These are phyloP conservation scores for Xylaria nigripes DNA, from an alignment of 495 filamentous ascomycete genomes.

Conservation along the genomic window DNA sequence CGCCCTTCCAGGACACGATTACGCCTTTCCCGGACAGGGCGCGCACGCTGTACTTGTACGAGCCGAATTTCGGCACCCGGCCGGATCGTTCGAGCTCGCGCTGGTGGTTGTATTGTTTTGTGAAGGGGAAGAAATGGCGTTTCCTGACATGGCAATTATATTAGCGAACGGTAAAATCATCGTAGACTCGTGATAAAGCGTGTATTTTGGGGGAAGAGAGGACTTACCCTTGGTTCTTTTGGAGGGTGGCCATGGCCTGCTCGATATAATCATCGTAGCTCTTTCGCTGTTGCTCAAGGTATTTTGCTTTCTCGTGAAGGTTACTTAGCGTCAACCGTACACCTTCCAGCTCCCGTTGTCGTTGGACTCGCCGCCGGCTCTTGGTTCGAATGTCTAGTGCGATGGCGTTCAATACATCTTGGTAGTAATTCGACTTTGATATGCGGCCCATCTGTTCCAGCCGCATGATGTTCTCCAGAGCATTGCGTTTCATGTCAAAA, in stretches of 20 bases:
- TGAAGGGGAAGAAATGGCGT: slow-evolving; percentile 96
- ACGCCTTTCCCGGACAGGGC: slow-evolving; percentile 90
- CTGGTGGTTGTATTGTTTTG: slow-evolving; percentile 98
- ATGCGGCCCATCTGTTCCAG: slow-evolving; percentile 81
- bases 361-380: slow-evolving; percentile 81
- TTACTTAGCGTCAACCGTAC: slow-evolving; percentile 75
- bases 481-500: slow-evolving; percentile 82
- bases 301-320: slow-evolving; percentile 83
- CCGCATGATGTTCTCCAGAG: slow-evolving; percentile 86
- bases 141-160: no score
- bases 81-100: slow-evolving; percentile 84
- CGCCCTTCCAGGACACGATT: slow-evolving; percentile 78
- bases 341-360: slow-evolving; percentile 82
- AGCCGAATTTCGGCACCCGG: slow-evolving; percentile 91
- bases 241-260: slow-evolving; percentile 96
- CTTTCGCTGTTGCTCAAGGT: slow-evolving; percentile 89
- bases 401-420: slow-evolving; percentile 94
- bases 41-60: slow-evolving; percentile 89
- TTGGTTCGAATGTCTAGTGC: slow-evolving; percentile 96
- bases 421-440: slow-evolving; percentile 85
- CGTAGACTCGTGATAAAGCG: no score
- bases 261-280: slow-evolving; percentile 99
- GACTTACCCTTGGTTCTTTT: slow-evolving; percentile 80
- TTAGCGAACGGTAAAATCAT: no score
- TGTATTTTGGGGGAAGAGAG: background rate